These are phyloP conservation scores for Recurvomyces mirabilis DNA, from an alignment of 495 filamentous ascomycete species.

Conservation along the genomic window DNA sequence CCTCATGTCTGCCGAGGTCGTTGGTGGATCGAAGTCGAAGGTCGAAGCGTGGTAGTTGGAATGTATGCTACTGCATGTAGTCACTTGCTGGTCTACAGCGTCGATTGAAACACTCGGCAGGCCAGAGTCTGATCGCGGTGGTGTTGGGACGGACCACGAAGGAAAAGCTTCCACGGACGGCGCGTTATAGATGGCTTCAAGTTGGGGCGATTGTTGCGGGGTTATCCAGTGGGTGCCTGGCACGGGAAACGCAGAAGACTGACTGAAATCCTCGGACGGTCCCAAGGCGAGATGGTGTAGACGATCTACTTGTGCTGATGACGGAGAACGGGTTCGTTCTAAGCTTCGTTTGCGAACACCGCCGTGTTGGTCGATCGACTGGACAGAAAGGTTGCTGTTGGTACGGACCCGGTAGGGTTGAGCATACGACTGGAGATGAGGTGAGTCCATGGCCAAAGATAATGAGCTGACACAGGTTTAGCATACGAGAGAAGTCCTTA, in stretches of 20 bases:
- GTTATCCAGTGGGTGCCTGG: slow-evolving; percentile 14
- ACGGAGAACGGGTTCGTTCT: slow-evolving; percentile 8
- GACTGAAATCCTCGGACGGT: not conserved
- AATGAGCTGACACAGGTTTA: too few species aligned
- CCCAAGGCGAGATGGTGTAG: slow-evolving; percentile 11
- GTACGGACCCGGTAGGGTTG: slow-evolving; percentile 13
- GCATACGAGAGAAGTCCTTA: too few species aligned
- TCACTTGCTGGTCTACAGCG: slow-evolving; percentile 5
- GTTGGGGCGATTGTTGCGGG: slow-evolving; percentile 17
- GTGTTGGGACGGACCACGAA: slow-evolving; percentile 17
- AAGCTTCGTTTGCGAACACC: slow-evolving; percentile 13
- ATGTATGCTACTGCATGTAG: slow-evolving; percentile 6
- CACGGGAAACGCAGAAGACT: too few species aligned
- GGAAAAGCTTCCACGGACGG: slow-evolving; percentile 13
- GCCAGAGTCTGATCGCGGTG: slow-evolving; percentile 18
- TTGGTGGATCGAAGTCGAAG: slow-evolving; percentile 12
- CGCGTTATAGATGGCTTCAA: slow-evolving; percentile 3
- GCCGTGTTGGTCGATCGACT: slow-evolving; percentile 9
- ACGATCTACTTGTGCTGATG: slow-evolving; percentile 12
- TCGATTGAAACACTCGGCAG: slow-evolving; percentile 12
- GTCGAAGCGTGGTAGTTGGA: not conserved
- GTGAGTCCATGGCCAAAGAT: slow-evolving; percentile 19
- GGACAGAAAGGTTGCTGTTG: slow-evolving; percentile 17
- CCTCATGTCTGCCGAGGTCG: slow-evolving; percentile 20
- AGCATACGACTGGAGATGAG: slow-evolving; percentile 5